A percentile compares a stretch with the other conserved stretches of the same genome.
These are phyloP conservation scores for Beauveria sp. DNA, from an alignment of 2,329 filamentous ascomycete genomes.

Conservation along the genomic window DNA sequence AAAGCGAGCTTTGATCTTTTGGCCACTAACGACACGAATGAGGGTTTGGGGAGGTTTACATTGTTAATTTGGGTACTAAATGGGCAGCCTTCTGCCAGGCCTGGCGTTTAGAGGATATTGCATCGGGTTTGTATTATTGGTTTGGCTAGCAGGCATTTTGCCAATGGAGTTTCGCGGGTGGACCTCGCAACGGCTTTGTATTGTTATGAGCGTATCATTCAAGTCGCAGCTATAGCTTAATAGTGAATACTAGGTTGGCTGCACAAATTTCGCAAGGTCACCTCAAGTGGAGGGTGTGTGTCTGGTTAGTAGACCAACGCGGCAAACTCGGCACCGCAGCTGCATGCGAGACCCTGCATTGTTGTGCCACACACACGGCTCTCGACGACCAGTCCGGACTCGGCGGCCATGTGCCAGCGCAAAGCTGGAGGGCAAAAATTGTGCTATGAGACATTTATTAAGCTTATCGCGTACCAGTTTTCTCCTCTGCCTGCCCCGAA, in stretches of 20 bases:
- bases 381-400: not conserved
- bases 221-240: not conserved
- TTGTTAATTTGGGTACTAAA: not conserved
- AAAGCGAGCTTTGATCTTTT: too few species aligned
- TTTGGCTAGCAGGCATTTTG: not conserved
- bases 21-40: not conserved
- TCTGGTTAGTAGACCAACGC: not conserved
- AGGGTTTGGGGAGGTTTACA: not conserved
- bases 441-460: too few species aligned
- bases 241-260: not conserved
- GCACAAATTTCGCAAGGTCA: not conserved
- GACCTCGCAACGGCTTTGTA: not conserved
- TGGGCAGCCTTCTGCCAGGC: not conserved
- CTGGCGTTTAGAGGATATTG: slow-evolving; percentile 2
- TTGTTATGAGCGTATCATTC: not conserved
- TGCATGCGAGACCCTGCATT: not conserved
- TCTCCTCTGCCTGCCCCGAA: too few species aligned
- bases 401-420: not conserved
- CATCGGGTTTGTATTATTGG: not conserved
- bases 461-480: too few species aligned
- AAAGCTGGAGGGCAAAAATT: too few species aligned
- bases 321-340: not conserved
- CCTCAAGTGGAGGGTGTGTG: not conserved
- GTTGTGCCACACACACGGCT: not conserved
- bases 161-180: not conserved